A percentile compares a stretch with the other conserved stretches of the same genome.
phyloP scores from a whole-genome alignment of 129 eudicot genomes.

The Ambrosia artemisiifolia region DNA sequence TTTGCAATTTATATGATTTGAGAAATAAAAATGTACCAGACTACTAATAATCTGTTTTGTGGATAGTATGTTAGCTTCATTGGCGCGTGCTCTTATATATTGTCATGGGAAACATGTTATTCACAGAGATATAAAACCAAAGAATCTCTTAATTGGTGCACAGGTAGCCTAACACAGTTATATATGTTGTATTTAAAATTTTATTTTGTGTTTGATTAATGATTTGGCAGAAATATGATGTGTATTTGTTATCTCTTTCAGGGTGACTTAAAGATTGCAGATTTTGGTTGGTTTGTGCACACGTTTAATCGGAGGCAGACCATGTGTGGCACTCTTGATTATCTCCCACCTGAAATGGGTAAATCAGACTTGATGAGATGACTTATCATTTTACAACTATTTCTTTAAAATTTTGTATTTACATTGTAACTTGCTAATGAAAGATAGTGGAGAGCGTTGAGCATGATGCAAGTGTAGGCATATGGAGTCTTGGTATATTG shows the following conservation, averaged over 20 bases:
- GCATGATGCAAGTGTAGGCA: slow-evolving; percentile 92
- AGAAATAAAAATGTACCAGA: not conserved
- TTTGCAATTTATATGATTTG: not conserved
- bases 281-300: slow-evolving; percentile 98
- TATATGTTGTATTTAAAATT: not conserved
- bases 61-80: slow-evolving; percentile 82
- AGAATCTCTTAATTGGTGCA: slow-evolving; percentile 83
- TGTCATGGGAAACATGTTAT: slow-evolving; percentile 97
- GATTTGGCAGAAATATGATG: not conserved
- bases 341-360: slow-evolving; percentile 99
- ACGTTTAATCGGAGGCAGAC: slow-evolving; percentile 90
- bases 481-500: slow-evolving; percentile 92
- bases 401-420: not conserved
- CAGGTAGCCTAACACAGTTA: slow-evolving; percentile 40
- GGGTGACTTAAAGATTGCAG: slow-evolving; percentile 97
- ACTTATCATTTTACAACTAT: no score
- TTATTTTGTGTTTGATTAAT: not conserved
- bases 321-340: slow-evolving; percentile 96
- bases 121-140: slow-evolving; percentile 94
- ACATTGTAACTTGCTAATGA: not conserved
- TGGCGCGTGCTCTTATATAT: slow-evolving; percentile 91
- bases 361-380: slow-evolving; percentile 9
- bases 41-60: not conserved
- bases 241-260: slow-evolving; percentile 26
- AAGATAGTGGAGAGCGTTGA: slow-evolving; percentile 86